A percentile compares a stretch with the other conserved stretches of the same genome.
Conservation (phyloP, 441 rosid species). For the Sinapis alba region DNA sequence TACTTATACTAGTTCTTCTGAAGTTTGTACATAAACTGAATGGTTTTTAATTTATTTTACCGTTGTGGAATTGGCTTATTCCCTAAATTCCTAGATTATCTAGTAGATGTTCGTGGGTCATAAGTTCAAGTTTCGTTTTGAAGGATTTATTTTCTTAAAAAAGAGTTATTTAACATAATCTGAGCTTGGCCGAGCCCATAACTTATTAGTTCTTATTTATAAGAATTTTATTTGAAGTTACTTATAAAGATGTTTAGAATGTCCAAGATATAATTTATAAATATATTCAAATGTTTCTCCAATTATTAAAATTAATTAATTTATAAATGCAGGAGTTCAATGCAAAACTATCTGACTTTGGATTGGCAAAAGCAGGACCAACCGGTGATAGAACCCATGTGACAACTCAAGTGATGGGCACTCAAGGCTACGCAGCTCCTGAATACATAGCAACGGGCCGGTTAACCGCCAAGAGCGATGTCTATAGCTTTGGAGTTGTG, state of each 20-base stretch:
- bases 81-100: neutral
- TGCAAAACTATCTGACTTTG: constrained; percentile 73
- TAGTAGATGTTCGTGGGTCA: neutral
- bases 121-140: neutral
- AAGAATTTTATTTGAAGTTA: neutral
- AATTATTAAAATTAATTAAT: neutral
- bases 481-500: constrained; percentile 72
- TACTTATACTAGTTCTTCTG: neutral
- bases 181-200: neutral
- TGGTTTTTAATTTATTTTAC: neutral
- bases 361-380: constrained; percentile 77
- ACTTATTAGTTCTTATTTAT: neutral
- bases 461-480: constrained; percentile 65
- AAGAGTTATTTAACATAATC: neutral
- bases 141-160: neutral
- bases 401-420: constrained; percentile 72
- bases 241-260: neutral
- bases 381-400: constrained; percentile 77
- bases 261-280: neutral
- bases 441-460: constrained; percentile 78
- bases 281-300: neutral
- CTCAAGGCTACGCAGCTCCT: constrained; percentile 73
- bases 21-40: neutral
- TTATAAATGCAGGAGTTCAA: constrained; percentile 58
- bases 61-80: neutral